phyloP scores from a whole-genome alignment of 225 moss, liverwort and hornwort species.

The Physcomitrellopsis africana region DNA sequence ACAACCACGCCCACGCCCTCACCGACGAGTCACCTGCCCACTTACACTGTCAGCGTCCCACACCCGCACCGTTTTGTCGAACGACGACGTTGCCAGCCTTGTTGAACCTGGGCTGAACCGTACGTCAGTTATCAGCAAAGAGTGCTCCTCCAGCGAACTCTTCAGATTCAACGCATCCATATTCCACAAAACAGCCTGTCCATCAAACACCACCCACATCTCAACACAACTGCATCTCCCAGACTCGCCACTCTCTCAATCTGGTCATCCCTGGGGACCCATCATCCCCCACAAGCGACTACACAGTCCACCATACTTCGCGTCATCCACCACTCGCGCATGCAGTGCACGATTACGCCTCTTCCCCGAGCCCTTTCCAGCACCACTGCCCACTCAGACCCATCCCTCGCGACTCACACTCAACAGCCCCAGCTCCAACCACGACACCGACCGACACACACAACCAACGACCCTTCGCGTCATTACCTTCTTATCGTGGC shows the following conservation, averaged over 20 bases:
- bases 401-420: neutral
- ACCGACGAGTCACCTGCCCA: constrained; percentile 12
- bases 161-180: constrained; percentile 98
- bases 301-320: no score
- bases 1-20: neutral
- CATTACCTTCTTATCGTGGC: constrained; percentile 93
- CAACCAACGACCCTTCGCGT: neutral
- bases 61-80: constrained; percentile 97
- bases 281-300: no score
- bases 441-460: neutral
- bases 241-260: neutral
- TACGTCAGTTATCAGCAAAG: constrained; percentile 92
- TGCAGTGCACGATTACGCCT: neutral
- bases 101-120: constrained; percentile 97
- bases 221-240: neutral
- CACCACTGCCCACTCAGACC: neutral
- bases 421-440: constrained; percentile 6
- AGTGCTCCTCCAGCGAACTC: constrained; percentile 97
- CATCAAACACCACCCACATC: neutral
- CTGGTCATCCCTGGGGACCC: neutral
- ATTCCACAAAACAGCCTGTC: constrained; percentile 93
- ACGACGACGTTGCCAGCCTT: constrained; percentile 94
- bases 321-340: neutral
- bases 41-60: constrained; percentile 99
- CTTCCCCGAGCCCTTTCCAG: neutral